Evolutionary conservation across 352 stramenopile species (phyloP).

Genomic region (Phytophthora aleatoria): DNA sequence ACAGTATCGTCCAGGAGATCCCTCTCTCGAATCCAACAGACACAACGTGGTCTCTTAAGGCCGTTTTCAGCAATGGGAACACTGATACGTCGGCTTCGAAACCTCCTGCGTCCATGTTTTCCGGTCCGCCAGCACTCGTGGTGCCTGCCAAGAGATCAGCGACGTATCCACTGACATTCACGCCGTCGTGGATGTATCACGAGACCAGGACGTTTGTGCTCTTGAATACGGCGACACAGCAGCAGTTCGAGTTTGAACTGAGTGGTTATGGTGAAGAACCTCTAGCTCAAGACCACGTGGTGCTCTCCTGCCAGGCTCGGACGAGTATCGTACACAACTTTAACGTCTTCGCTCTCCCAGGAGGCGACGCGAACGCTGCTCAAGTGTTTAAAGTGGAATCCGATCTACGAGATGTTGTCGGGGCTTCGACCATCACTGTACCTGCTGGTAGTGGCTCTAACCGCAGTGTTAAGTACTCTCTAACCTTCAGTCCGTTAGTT

Average conservation of each 20-base stretch:
- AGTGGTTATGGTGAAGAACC: constrained; percentile 88
- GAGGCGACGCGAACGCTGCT: constrained; percentile 37
- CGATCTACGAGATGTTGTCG: constrained; percentile 90
- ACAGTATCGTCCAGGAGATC: constrained; percentile 91
- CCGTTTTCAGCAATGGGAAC: constrained; percentile 47
- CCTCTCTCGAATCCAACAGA: constrained; percentile 90
- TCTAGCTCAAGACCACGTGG: constrained; percentile 89
- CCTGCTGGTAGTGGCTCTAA: constrained; percentile 19
- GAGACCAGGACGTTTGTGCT: constrained; percentile 80
- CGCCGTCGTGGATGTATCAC: constrained; percentile 73
- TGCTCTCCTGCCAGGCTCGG: constrained; percentile 85
- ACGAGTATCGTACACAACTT: constrained; percentile 85
- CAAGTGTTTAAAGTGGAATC: constrained; percentile 90
- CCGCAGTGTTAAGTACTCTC: constrained; percentile 60
- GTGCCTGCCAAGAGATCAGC: constrained; percentile 76
- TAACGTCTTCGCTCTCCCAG: constrained; percentile 63
- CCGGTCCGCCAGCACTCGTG: constrained; percentile 60
- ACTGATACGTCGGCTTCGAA: constrained; percentile 18
- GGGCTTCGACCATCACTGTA: constrained; percentile 58
- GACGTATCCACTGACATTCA: constrained; percentile 85
- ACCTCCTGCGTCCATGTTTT: constrained; percentile 57
- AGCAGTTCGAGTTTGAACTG: constrained; percentile 91
- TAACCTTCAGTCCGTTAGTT: constrained; percentile 89
- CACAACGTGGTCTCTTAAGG: constrained; percentile 81
- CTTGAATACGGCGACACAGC: constrained; percentile 80